Evolutionary conservation across 345 rosid species (phyloP).

Genomic region (Durio zibethinus): DNA sequence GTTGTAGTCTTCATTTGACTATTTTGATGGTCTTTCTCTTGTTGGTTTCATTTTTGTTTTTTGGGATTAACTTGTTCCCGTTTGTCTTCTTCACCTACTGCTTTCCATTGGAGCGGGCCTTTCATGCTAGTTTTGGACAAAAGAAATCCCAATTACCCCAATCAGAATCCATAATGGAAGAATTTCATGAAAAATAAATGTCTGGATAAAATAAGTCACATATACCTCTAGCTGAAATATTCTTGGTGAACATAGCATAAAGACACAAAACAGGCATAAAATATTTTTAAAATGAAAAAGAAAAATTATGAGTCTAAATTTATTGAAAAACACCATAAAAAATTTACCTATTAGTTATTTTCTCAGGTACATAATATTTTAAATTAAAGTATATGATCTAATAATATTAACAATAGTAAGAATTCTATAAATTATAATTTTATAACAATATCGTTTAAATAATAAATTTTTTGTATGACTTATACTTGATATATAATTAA

Average conservation of each 20-base stretch:
- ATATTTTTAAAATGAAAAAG: no score
- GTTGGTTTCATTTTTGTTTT: neutral
- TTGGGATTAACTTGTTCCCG: neutral
- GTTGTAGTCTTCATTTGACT: neutral
- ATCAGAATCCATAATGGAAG: neutral
- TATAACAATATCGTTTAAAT: no score
- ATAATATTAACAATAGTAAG: no score
- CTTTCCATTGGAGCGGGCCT: neutral
- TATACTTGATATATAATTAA: no score
- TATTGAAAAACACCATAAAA: no score
- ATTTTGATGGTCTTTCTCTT: neutral
- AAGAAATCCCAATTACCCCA: neutral
- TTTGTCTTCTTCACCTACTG: neutral
- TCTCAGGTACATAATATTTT: no score
- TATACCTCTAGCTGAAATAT: neutral
- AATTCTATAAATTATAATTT: no score
- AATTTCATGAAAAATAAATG: neutral
- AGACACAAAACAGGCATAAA: neutral
- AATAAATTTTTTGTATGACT: no score
- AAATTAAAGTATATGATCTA: no score
- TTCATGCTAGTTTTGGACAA: neutral
- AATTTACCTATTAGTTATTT: no score
- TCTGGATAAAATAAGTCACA: neutral
- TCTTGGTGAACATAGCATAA: neutral
- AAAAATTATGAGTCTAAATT: no score